These are phyloP conservation scores for Colletotrichum simmondsii DNA, from an alignment of 2,329 filamentous ascomycete genomes.

Conservation along the genomic window DNA sequence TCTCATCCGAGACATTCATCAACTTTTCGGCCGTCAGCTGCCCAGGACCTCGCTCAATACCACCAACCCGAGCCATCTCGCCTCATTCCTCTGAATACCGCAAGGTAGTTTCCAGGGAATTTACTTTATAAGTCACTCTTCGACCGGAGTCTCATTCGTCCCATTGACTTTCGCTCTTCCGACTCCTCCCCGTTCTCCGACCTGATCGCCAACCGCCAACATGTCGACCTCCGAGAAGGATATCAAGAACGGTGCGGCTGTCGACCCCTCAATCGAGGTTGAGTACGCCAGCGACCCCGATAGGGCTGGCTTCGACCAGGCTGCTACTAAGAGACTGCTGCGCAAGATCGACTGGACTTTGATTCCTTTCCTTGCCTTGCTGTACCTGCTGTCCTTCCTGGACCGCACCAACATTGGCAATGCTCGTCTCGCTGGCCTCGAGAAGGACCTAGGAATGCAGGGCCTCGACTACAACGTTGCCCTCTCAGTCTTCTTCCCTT, in stretches of 20 bases:
- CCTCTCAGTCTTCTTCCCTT: constrained; percentile 63
- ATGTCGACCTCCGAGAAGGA: constrained; percentile 33
- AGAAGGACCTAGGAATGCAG: constrained; percentile 57
- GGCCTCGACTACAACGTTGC: constrained; percentile 70
- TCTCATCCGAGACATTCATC: constrained; percentile 7
- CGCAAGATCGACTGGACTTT: constrained; percentile 65
- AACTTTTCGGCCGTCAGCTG: background rate
- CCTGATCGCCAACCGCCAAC: background rate
- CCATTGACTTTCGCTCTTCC: background rate
- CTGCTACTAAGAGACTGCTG: constrained; percentile 60
- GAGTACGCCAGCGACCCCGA: constrained; percentile 35
- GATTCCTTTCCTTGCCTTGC: constrained; percentile 68
- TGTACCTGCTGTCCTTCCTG: constrained; percentile 60
- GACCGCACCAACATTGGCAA: constrained; percentile 64
- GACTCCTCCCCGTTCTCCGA: background rate
- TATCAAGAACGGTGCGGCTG: constrained; percentile 18
- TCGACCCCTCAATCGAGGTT: constrained; percentile 34
- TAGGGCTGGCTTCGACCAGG: constrained; percentile 41
- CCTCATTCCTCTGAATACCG: background rate
- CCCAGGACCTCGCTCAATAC: constrained; percentile 4
- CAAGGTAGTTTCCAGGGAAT: background rate
- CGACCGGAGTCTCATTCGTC: background rate
- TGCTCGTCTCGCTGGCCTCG: constrained; percentile 49
- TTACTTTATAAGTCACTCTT: background rate
- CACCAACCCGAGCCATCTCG: background rate